Percentiles rank a stretch among this genome's conserved stretches.
phyloP scores from a whole-genome alignment of 2,329 filamentous ascomycete genomes.

The Colletotrichum abscissum region DNA sequence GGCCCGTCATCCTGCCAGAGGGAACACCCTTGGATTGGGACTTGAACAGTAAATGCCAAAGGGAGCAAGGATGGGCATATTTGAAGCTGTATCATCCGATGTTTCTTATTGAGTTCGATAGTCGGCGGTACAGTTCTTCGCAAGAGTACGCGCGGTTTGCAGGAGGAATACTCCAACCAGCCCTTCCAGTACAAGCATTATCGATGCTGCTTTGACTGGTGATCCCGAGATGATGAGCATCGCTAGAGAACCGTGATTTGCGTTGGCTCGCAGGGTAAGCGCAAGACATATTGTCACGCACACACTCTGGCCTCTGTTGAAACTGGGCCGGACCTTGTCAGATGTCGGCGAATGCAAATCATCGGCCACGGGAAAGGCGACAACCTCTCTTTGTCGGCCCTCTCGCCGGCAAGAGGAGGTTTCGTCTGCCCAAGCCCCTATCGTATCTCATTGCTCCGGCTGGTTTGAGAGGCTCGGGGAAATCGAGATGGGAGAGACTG shows the following conservation, averaged over 20 bases:
- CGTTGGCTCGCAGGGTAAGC: conserved; percentile 10
- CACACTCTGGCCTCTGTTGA: not conserved
- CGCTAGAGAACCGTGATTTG: conserved; percentile 11
- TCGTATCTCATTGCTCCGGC: not conserved
- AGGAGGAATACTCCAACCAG: not conserved
- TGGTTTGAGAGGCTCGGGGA: not conserved
- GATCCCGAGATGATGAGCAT: not conserved
- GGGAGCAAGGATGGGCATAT: not conserved
- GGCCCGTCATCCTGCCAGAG: not conserved
- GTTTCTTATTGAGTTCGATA: not conserved
- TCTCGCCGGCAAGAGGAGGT: not conserved
- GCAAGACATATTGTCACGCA: not conserved
- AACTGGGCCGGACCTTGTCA: conserved; percentile 14
- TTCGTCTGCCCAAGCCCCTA: not conserved
- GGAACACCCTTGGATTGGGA: conserved; percentile 1
- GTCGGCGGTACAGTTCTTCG: not conserved
- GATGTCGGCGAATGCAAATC: not conserved
- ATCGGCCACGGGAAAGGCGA: not conserved
- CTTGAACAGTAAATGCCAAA: not conserved
- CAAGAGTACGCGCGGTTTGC: conserved; percentile 9
- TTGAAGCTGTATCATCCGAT: conserved; percentile 1
- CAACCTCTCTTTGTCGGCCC: not conserved
- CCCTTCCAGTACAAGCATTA: conserved; percentile 5
- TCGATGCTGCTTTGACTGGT: not conserved
- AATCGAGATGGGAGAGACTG: not conserved